Evolutionary conservation across 108 stramenopile species (phyloP).

Genomic region (Craspedostauros australis): DNA sequence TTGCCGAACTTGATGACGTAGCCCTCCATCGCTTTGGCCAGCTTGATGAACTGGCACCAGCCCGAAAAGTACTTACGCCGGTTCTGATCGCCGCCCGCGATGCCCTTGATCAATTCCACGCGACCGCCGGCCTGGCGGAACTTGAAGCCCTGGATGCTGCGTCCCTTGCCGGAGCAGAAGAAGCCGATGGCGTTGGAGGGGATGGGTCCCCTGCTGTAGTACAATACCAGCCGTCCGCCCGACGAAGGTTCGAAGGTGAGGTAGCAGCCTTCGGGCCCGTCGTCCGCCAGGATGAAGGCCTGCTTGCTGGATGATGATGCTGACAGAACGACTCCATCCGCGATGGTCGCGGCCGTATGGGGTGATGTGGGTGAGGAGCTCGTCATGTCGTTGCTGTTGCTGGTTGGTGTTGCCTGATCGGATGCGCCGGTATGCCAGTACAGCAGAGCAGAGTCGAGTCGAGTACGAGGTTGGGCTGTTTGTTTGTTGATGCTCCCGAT

Average conservation of each 20-base stretch:
- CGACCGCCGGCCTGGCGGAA: constrained; percentile 50
- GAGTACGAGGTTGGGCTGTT: too few species aligned
- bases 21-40: constrained; percentile 49
- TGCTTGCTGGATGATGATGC: too few species aligned
- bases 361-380: too few species aligned
- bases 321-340: too few species aligned
- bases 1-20: constrained; percentile 52
- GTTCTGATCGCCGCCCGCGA: constrained; percentile 69
- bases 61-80: constrained; percentile 65
- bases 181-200: constrained; percentile 66
- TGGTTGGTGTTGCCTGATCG: too few species aligned
- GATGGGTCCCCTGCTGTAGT: constrained; percentile 39
- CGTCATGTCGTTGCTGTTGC: too few species aligned
- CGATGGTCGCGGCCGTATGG: too few species aligned
- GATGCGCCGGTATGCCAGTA: too few species aligned
- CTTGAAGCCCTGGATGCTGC: constrained; percentile 65
- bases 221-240: constrained; percentile 51
- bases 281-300: too few species aligned
- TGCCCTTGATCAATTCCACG: constrained; percentile 60
- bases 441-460: too few species aligned
- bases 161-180: constrained; percentile 41
- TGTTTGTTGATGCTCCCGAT: too few species aligned
- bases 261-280: constrained; percentile 61
- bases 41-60: constrained; percentile 63
- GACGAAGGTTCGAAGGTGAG: constrained; percentile 47